Evolutionary conservation across 345 rosid genomes (phyloP), one percentile per base, ranked within the genome.

Genomic region (Odontarrhena argentea): DNA sequence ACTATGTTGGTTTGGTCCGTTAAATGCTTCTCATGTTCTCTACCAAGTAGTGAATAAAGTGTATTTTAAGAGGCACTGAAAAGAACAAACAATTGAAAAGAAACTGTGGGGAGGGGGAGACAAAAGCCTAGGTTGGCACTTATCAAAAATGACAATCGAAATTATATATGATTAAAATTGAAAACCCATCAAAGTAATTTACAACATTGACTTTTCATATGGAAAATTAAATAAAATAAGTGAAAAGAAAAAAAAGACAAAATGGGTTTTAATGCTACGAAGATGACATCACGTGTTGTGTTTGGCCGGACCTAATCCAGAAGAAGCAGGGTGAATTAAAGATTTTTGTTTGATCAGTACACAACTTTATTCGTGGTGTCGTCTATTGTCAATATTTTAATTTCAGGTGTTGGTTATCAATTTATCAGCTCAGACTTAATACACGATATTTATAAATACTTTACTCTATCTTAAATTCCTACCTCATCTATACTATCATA

Each of bases 201-300:
- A 18, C 22, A 18, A 18, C 22, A 18, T 18, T 18, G 22, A 18
- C 22, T 18, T 18, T 18, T 18, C 22, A 18, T 18, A 18, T 18
- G 22, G 1, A 18, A 37, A 49, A 36, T 49, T 63, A 49, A 2
- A 6, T 25, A 41, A 18, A 55, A 55, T 25, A 30, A 24, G 35
- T 25, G 4, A 40, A 18, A 18, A 4, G 32, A 28, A 4, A 28
- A 28, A 5, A 32, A 34, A 22, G 4, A 37, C n/a, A 53, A 42
- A 51, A 49, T 3, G 22, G 34, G 34, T 32, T 54, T 55, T 34
- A 55, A 54, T 54, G 60, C 53, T 15, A 43, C n/a, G 70, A 66
- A 65, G 32, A 43, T 65, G 43, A 54, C 44, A 52, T 43, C 70
- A 54, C 61, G 53, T 52, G 60, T 12, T 42, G 61, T 65, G 69